A percentile compares a stretch with the other conserved stretches of the same genome.
Evolutionary conservation across 257 asterid species (phyloP).

Genomic region (Apocynum venetum): DNA sequence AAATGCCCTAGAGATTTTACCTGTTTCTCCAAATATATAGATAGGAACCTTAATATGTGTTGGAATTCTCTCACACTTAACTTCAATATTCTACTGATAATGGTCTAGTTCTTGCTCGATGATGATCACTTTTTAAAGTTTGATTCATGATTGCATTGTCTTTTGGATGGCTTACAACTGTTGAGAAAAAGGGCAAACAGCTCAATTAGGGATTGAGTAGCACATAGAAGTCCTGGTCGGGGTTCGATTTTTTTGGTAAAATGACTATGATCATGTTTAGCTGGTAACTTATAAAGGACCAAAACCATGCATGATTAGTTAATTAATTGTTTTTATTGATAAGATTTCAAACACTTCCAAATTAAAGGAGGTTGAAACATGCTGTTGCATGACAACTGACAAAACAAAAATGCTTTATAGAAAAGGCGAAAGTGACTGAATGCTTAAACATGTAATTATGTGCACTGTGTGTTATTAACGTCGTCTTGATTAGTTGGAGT

Average conservation of each 20-base stretch:
- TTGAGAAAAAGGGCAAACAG: neutral
- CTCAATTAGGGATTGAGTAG: neutral
- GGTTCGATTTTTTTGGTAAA: neutral
- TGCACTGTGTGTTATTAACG: neutral
- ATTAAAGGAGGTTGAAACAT: neutral
- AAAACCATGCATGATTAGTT: neutral
- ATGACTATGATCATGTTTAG: neutral
- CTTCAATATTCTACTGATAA: neutral
- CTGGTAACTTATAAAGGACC: neutral
- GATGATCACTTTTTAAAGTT: neutral
- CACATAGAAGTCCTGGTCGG: neutral
- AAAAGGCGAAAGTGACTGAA: constrained; percentile 8
- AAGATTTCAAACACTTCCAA: neutral
- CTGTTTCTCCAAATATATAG: constrained; percentile 7
- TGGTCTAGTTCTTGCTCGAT: neutral
- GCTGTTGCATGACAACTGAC: constrained; percentile 3
- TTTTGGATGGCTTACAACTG: neutral
- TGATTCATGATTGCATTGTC: constrained; percentile 6
- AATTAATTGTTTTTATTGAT: neutral
- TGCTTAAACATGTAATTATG: neutral
- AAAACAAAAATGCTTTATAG: constrained; percentile 6
- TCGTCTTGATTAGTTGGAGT: neutral
- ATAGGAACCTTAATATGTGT: neutral
- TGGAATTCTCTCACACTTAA: neutral
- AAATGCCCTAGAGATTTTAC: neutral